Base-by-base conservation (phyloP, 1,139 yeast species). In the Geotrichum fermentans region DNA sequence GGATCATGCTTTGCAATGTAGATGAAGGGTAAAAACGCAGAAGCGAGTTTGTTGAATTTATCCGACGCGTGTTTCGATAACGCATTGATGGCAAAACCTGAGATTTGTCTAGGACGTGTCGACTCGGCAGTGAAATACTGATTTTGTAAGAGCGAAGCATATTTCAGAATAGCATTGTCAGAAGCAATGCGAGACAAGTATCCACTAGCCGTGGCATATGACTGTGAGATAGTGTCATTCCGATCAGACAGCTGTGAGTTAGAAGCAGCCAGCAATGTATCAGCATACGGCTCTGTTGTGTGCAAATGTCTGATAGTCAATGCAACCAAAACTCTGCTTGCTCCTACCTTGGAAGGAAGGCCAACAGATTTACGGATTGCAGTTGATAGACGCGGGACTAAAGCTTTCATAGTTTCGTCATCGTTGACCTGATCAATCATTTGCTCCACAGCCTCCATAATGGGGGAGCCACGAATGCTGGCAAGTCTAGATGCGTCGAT, bases 321-420 rank as follows among this genome's bases (percentile, higher is more conserved):
- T 21, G 79, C 75, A 6, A 83, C 87, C 21, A 89, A 65, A 0
- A 90, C 82, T 55, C 81, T 77, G n/a, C 95, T 79, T 0, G 92
- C 89, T 39, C 94, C 89, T 1, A 87, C 89, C 61, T 89, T 89
- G 0, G 97, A 88, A 0, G 97, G 97, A 28, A 92, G 72, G 0
- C 97, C 98, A 29, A 90, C 86, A 0, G 95, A 79, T 52, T 73
- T 76, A 54, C 80, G 81, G 6, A 86, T 73, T 1, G 82, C 72
- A 13, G 66, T 26, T 62, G 69, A 56, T 60, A 80, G 68, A 48
- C 63, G 67, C 4, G 69, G 71, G 5, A 87, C 71, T 40, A 83
- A 73, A 2, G 74, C 77, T 0, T 71, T 75, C 69, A 85, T 72
- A 41, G 73, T 63, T 0, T 68, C 64, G 30, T 73, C 79, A 37